Evolutionary conservation across 352 stramenopile genomes (phyloP), one percentile per base, ranked within the genome.

Genomic region (Pythium volutum): DNA sequence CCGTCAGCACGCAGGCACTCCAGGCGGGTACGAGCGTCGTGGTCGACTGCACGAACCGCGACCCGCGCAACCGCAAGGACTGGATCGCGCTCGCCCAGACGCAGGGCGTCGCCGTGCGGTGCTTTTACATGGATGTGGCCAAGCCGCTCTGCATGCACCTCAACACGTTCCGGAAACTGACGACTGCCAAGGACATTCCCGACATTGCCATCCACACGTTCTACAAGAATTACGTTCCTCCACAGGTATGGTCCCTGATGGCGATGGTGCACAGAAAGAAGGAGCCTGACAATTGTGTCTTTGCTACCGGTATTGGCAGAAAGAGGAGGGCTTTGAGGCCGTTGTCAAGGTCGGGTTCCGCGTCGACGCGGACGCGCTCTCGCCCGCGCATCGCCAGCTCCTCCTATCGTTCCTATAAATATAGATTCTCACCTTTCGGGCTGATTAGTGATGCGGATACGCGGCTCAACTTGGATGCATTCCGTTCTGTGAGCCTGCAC

Each of bases 141-240:
- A 95, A 95, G 59, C 68, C 75, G n/a, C 58, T 95, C 20, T 65
- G 82, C 22, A 90, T 95, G 73, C 86, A 96, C 42, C 54, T 96
- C 29, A 96, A 96, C 64, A 81, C 75, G 3, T 96, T 91, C 48
- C 79, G 88, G 16, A 88, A 76, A 50, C 68, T 95, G 27, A 91
- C 71, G 23, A 73, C 78, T 38, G 60, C 75, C 50, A 87, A 89
- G 45, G 89, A 87, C 60, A 84, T 96, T 34, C 88, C 88, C 0
- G 82, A 88, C 33, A 82, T 96, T 43, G 86, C 87, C 16, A 95
- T 96, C 69, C 87, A 96, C 51, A 79, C 79, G 25, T 96, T 93
- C 67, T 96, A 86, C 69, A 94, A 93, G 62, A 93, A 87, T 59
- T 64, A 87, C 36, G 70, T 85, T 22, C 20, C 59, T 3, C 85